Base-by-base conservation (phyloP, 2,329 filamentous ascomycete species). In the Fusarium camptoceras region DNA sequence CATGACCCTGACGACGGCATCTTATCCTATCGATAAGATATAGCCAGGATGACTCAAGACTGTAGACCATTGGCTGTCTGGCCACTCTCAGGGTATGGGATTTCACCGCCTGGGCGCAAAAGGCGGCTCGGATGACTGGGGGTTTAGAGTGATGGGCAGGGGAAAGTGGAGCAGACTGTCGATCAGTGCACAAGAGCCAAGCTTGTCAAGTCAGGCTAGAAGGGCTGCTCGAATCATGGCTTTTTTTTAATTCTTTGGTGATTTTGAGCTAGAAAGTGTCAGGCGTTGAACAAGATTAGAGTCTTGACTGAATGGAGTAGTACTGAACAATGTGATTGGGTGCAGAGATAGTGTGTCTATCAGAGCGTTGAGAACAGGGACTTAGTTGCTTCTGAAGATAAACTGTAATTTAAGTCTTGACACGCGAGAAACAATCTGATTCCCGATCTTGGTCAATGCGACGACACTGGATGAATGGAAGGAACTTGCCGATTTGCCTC, bases 101-200 rank as follows among this genome's bases (percentile, higher is more conserved):
- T 27, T 42, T 53, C 24, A 53, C 12, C 18, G 39, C 63, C 62
- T 37, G 62, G 62, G 42, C 48, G 63, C 48, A 66, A 28, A 66
- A 48, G n/a, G 41, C 30, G 27, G 47, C 4, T 55, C 49, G 49
- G 25, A 11, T 24, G 49, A 42, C 49, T 20, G 15, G 34, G 12
- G 28, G 18, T n/a, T 22, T 43, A 12, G 22, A 28, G 20, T 57
- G 44, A 58, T 57, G 41, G 3, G 8, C 61, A 66, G 61, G 63
- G 55, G 30, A n/a, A 28, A 20, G 55, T 55, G 48, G 55, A 46
- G 30, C n/a, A 11, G 5, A 16, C n/a, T 39, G 51, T 10, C 12
- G 34, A 53, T 53, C 47, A 53, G 53, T 30, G 34, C n/a, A 42
- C 20, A 39, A n/a, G 10, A 31, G 11, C n/a, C 27, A 39, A 39